phyloP scores from a whole-genome alignment of 192 early-diverging fungal species.

The Linderina pennispora region DNA sequence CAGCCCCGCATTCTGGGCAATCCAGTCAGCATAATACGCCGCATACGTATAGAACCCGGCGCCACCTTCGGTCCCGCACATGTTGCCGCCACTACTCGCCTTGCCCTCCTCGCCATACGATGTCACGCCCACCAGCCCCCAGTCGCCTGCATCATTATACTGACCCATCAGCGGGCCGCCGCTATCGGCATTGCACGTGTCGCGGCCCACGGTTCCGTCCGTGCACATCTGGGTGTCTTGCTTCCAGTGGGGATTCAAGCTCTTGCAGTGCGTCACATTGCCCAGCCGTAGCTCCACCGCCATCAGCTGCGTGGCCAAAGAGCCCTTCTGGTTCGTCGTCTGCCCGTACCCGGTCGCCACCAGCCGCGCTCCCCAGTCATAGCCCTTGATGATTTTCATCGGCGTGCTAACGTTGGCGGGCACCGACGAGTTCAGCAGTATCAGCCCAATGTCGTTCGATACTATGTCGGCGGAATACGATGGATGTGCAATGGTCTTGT shows the following conservation, averaged over 20 bases:
- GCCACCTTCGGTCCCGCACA: no score
- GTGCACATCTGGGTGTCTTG: conserved; percentile 30
- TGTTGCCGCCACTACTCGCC: no score
- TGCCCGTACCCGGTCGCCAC: conserved; percentile 37
- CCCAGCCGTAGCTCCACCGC: conserved; percentile 23
- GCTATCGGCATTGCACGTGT: conserved; percentile 42
- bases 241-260: conserved; percentile 5
- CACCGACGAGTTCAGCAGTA: conserved; percentile 18
- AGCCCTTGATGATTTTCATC: conserved; percentile 16
- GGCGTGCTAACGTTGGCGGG: conserved; percentile 8
- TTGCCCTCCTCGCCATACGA: no score
- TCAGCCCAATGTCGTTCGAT: conserved; percentile 30
- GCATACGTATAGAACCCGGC: no score
- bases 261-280: conserved; percentile 4
- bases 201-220: conserved; percentile 23
- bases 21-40: no score
- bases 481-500: conserved; percentile 17
- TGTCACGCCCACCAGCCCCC: no score
- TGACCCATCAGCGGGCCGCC: conserved; percentile 42
- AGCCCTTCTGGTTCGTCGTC: conserved; percentile 11
- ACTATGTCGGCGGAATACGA: conserved; percentile 14
- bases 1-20: no score
- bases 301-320: conserved; percentile 20
- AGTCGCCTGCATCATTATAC: no score
- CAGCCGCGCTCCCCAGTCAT: conserved; percentile 10